Base-by-base conservation (phyloP, 352 stramenopile genomes). In the Phytophthora lateralis region DNA sequence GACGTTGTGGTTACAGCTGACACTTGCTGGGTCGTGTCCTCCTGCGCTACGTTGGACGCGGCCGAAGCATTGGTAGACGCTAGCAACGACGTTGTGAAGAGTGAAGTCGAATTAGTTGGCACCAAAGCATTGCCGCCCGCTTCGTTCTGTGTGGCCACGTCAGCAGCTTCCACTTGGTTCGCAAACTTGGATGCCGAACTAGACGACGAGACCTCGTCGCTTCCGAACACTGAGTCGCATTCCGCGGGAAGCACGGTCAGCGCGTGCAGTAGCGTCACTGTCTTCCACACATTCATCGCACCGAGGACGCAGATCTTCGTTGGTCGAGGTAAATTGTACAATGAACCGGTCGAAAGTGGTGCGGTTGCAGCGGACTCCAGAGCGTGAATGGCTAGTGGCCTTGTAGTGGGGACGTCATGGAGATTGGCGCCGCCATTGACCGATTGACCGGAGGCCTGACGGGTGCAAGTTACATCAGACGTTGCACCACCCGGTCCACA, bases 281-380 rank as follows among this genome's bases (percentile, higher is more conserved):
- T 39, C 30, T 52, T 66, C 42, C 42, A 56, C 38, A 56, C 10
- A 12, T 59, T 55, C 62, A 70, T 66, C 6, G 27, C 8, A n/a
- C 20, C 20, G 24, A 12, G 14, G 32, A 41, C 30, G 45, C 18
- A 26, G 42, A 48, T 65, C 62, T 66, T 50, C 42, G 61, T 20
- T 55, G 41, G 26, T 55, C 39, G 47, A 69, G 62, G 62, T 29
- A 57, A 66, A 61, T 49, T 54, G 48, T 38, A 66, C 35, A 66
- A 70, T 70, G 62, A 54, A 50, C 20, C 38, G 15, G 10, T 17
- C 4, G n/a, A 55, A 49, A 51, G 17, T n/a, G 18, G 18, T 54
- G n/a, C 17, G 3, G 38, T 18, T 21, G 17, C 39, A 29, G 30
- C 9, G 42, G 30, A 37, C 17, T 30, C 26, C 34, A 50, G 32